Conservation (phyloP, 140 eudicot species). For the Flaveria floridana region DNA sequence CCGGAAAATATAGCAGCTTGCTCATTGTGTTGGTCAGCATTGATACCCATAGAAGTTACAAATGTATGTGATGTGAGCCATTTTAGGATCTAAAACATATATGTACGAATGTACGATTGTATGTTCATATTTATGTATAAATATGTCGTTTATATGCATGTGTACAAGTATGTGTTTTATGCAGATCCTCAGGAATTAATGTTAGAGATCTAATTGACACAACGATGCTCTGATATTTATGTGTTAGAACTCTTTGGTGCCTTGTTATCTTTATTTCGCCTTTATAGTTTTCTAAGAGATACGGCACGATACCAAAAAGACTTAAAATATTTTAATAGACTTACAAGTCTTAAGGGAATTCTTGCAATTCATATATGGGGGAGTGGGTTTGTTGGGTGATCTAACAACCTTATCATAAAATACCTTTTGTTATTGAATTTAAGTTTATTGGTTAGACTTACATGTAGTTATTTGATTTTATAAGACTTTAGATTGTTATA, state of each 20-base stretch:
- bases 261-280: background rate
- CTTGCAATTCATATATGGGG: background rate
- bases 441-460: no score
- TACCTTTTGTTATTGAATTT: background rate
- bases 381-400: background rate
- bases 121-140: background rate
- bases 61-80: background rate
- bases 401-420: background rate
- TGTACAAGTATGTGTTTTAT: slow-evolving; percentile 11
- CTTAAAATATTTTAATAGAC: slow-evolving; percentile 1
- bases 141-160: background rate
- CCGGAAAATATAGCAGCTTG: background rate
- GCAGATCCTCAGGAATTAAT: background rate
- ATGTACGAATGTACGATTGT: background rate
- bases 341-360: background rate
- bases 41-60: slow-evolving; percentile 11
- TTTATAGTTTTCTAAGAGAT: background rate
- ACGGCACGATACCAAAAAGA: slow-evolving; percentile 5
- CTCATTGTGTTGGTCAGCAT: slow-evolving; percentile 6
- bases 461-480: no score
- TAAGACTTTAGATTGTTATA: no score
- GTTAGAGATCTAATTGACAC: slow-evolving; percentile 9
- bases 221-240: slow-evolving; percentile 6
- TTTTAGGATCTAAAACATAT: slow-evolving; percentile 9
- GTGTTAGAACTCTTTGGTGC: background rate